Evolutionary conservation across 345 rosid species (phyloP).

Genomic region (Arabidopsis suecica): DNA sequence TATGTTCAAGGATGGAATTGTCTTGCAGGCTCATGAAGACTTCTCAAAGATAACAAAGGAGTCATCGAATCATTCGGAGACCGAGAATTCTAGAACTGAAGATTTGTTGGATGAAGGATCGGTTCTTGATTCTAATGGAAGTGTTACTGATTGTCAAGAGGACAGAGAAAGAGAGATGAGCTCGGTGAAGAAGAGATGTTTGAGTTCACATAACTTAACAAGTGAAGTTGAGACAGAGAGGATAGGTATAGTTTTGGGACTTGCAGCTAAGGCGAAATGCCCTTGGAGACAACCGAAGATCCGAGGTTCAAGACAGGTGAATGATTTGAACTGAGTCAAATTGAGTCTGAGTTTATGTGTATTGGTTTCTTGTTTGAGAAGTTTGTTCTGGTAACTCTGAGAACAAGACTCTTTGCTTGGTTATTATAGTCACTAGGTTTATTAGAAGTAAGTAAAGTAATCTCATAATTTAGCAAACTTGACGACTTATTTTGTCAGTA

Average conservation of each 20-base stretch:
- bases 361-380: constrained; percentile 11
- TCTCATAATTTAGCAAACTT: not conserved
- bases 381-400: not conserved
- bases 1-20: not conserved
- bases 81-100: not conserved
- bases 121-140: constrained; percentile 2
- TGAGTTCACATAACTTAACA: constrained; percentile 19
- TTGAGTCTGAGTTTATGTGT: not conserved
- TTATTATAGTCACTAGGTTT: not conserved
- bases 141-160: not conserved
- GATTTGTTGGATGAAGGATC: not conserved
- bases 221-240: not conserved
- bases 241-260: constrained; percentile 10
- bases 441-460: not conserved
- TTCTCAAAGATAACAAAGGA: not conserved
- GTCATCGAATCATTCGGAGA: not conserved
- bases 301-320: not conserved
- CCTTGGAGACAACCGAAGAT: constrained; percentile 7
- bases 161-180: constrained; percentile 1
- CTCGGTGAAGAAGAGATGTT: not conserved
- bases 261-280: not conserved
- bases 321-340: not conserved
- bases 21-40: not conserved
- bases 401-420: not conserved
- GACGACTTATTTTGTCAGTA: not conserved